phyloP scores from a whole-genome alignment of 2,329 filamentous ascomycete species.

The Colletotrichum higginsianum region DNA sequence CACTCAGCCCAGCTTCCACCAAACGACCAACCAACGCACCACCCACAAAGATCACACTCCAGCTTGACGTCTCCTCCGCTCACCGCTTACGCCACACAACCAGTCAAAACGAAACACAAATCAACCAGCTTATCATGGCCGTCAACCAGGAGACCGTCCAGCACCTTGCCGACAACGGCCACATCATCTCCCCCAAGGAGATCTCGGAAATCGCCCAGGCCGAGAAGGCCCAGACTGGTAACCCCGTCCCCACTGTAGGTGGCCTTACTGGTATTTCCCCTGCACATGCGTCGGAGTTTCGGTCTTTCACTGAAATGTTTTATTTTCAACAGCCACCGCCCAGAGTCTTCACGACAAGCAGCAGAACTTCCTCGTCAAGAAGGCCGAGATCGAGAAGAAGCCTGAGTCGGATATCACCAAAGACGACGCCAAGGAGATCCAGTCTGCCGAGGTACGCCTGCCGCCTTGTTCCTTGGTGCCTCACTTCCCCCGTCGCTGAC shows the following conservation, averaged over 20 bases:
- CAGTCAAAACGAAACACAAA: not conserved
- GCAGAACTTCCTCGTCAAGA: not conserved
- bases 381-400: slow-evolving; percentile 15
- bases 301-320: not conserved
- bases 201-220: not conserved
- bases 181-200: not conserved
- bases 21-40: not conserved
- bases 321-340: not conserved
- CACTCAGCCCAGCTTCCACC: not conserved
- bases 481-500: not conserved
- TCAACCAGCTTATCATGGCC: not conserved
- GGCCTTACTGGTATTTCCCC: not conserved
- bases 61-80: not conserved
- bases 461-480: not conserved
- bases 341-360: slow-evolving; percentile 20
- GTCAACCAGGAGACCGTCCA: not conserved
- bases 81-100: not conserved
- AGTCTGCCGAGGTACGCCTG: not conserved
- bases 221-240: slow-evolving; percentile 6
- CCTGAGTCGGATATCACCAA: slow-evolving; percentile 16
- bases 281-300: too few species aligned
- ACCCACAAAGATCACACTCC: not conserved
- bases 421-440: slow-evolving; percentile 8
- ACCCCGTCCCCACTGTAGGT: not conserved
- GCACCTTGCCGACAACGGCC: not conserved